These are phyloP conservation scores for Penstemon barbatus DNA, from an alignment of 257 asterid species.

Conservation along the genomic window DNA sequence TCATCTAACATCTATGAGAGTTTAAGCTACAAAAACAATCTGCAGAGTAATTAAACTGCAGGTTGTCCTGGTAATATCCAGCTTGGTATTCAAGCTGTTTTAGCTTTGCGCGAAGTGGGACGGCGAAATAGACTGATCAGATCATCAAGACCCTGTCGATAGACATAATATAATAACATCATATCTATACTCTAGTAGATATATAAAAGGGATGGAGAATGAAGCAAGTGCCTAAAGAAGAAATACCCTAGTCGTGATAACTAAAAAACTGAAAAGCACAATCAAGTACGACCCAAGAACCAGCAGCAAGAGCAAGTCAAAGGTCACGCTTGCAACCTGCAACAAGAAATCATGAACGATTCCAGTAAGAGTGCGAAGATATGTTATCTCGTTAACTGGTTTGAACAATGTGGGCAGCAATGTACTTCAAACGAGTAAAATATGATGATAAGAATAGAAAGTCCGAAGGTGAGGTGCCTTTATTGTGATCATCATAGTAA, in stretches of 20 bases:
- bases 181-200: conserved; percentile 6
- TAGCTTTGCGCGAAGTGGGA: conserved; percentile 81
- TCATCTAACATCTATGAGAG: conserved; percentile 29
- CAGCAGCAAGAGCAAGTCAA: conserved; percentile 84
- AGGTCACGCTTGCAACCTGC: conserved; percentile 96
- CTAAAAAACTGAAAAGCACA: conserved; percentile 71
- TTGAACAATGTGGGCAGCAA: neutral
- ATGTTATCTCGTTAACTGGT: neutral
- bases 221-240: conserved; percentile 1
- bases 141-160: conserved; percentile 85
- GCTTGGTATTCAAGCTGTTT: conserved; percentile 46
- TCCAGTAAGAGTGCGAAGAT: neutral
- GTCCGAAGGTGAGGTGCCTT: neutral
- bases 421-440: neutral
- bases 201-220: neutral
- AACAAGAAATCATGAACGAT: conserved; percentile 10
- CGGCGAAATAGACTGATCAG: conserved; percentile 89
- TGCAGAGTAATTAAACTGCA: conserved; percentile 4
- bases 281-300: conserved; percentile 87
- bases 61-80: neutral
- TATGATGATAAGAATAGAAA: neutral
- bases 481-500: too few species aligned
- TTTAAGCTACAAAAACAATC: conserved; percentile 37
- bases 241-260: conserved; percentile 82
- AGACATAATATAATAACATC: conserved; percentile 17